These are phyloP conservation scores for Fragaria iinumae DNA, from an alignment of 306 rosid genomes.

Conservation along the genomic window DNA sequence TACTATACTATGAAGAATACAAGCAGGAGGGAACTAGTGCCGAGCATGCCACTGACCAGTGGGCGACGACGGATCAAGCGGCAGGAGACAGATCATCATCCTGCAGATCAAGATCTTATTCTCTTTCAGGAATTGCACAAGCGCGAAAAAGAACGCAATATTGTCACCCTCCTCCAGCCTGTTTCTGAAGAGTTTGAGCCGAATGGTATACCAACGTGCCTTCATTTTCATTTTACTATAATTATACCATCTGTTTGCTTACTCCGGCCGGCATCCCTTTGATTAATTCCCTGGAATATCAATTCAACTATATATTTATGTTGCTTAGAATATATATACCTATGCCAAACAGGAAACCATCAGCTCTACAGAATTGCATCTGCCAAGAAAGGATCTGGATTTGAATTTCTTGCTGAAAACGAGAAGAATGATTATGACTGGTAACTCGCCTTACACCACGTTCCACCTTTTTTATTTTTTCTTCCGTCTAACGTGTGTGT, in stretches of 20 bases:
- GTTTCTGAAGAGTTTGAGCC: conserved; percentile 53
- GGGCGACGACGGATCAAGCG: conserved; percentile 18
- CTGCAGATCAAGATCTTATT: conserved; percentile 46
- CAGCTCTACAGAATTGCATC: conserved; percentile 56
- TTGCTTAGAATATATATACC: neutral
- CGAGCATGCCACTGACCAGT: neutral
- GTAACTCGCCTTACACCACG: conserved; percentile 24
- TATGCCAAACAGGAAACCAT: conserved; percentile 40
- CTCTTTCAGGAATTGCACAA: conserved; percentile 64
- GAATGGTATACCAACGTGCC: conserved; percentile 9
- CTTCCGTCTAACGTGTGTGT: too few species aligned
- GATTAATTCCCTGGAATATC: neutral
- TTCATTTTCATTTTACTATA: neutral
- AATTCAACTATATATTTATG: too few species aligned
- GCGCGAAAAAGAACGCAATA: conserved; percentile 39
- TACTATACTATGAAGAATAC: neutral
- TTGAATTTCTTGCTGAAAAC: conserved; percentile 47
- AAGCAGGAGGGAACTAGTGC: neutral
- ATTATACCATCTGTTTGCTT: neutral
- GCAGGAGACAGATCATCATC: conserved; percentile 7
- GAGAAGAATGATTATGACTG: conserved; percentile 72
- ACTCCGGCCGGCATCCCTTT: neutral
- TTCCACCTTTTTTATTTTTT: neutral
- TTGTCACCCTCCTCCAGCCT: conserved; percentile 44
- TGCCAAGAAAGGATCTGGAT: conserved; percentile 49